Evolutionary conservation across 768 basidiomycete species (phyloP).

Genomic region (Phylloporus rhodoxanthus): DNA sequence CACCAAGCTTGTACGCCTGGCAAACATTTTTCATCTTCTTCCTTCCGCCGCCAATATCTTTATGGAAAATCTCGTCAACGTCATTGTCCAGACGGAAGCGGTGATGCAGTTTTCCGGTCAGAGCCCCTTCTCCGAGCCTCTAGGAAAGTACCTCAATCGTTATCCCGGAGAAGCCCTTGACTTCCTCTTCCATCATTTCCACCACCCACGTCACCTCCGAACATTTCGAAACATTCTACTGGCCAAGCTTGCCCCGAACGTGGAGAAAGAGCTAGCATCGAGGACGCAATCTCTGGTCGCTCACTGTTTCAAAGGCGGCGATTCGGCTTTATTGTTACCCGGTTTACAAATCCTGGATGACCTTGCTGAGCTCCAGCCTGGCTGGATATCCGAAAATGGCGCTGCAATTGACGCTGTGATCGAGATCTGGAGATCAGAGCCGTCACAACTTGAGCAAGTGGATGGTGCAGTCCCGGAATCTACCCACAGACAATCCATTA

Average conservation of each 20-base stretch:
- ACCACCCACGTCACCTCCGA: constrained; percentile 70
- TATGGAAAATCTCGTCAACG: constrained; percentile 78
- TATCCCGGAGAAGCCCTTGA: constrained; percentile 83
- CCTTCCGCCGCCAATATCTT: constrained; percentile 92
- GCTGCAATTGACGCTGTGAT: constrained; percentile 68
- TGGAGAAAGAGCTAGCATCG: constrained; percentile 62
- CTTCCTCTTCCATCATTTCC: constrained; percentile 77
- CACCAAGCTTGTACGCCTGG: constrained; percentile 87
- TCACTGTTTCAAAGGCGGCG: constrained; percentile 45
- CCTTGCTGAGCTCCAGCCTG: constrained; percentile 56
- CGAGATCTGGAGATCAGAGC: constrained; percentile 60
- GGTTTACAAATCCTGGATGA: constrained; percentile 76
- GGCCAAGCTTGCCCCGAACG: constrained; percentile 69
- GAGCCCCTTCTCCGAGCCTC: constrained; percentile 89
- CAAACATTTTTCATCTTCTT: constrained; percentile 95
- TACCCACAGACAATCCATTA: constrained; percentile 55
- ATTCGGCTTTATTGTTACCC: constrained; percentile 51
- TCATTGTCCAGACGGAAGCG: constrained; percentile 87
- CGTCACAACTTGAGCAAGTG: constrained; percentile 39
- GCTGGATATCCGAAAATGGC: constrained; percentile 66
- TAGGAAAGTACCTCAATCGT: constrained; percentile 86
- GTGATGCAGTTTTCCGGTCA: constrained; percentile 84
- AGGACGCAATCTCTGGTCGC: constrained; percentile 50
- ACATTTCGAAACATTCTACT: constrained; percentile 81
- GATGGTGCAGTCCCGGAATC: constrained; percentile 43